Evolutionary conservation across 2,329 filamentous ascomycete species (phyloP).

Genomic region (Ustulina deusta): DNA sequence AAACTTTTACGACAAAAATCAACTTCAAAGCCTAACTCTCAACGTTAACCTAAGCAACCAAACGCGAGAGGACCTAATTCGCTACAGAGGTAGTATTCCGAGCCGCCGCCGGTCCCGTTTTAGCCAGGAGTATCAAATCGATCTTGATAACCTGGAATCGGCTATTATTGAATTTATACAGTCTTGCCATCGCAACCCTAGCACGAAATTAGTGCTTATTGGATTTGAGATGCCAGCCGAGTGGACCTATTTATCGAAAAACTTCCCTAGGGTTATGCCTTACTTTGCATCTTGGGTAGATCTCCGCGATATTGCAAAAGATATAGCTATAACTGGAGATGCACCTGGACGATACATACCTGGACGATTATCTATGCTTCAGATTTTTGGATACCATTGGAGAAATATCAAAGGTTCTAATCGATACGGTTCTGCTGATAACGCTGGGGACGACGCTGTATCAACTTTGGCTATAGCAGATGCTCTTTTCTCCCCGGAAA

Average conservation of each 20-base stretch:
- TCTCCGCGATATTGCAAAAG: conserved; percentile 28
- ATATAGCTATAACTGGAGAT: conserved; percentile 5
- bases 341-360: conserved; percentile 11
- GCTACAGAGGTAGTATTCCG: no score
- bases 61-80: conserved; percentile 15
- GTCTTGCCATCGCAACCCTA: neutral
- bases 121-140: conserved; percentile 6
- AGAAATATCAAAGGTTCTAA: conserved; percentile 16
- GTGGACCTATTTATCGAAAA: conserved; percentile 21
- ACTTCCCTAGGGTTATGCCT: conserved; percentile 12
- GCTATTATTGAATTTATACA: conserved; percentile 17
- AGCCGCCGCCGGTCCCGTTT: conserved; percentile 5
- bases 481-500: conserved; percentile 13
- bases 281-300: conserved; percentile 28
- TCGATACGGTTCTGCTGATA: conserved; percentile 10
- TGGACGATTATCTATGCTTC: conserved; percentile 8
- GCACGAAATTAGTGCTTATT: conserved; percentile 15
- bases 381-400: conserved; percentile 18
- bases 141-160: conserved; percentile 12
- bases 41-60: conserved; percentile 19
- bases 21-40: conserved; percentile 14
- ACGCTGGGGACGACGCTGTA: conserved; percentile 14
- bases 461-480: conserved; percentile 15
- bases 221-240: conserved; percentile 29
- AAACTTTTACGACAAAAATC: conserved; percentile 2